phyloP scores from a whole-genome alignment of 139 green algal species.

The Chlorella sp. region DNA sequence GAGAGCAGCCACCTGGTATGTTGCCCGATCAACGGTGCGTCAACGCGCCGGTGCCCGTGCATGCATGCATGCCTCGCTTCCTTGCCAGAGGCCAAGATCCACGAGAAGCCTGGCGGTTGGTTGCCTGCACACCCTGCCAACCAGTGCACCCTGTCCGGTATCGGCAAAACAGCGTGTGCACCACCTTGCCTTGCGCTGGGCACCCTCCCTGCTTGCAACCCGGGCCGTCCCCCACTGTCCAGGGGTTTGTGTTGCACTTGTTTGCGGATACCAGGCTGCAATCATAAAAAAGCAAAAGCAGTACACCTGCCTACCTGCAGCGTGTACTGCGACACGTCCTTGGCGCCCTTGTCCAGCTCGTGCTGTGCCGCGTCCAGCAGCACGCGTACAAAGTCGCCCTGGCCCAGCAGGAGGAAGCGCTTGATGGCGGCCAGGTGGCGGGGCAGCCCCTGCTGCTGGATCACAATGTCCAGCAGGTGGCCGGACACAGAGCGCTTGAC shows the following conservation, averaged over 20 bases:
- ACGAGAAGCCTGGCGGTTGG: too few relatives aligned
- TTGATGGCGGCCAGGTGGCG: slow-evolving; percentile 87
- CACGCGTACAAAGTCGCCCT: slow-evolving; percentile 90
- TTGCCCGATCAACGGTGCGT: background rate
- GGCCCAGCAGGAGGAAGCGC: slow-evolving; percentile 91
- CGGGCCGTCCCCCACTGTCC: too few relatives aligned
- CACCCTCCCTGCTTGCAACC: too few relatives aligned
- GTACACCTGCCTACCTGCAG: slow-evolving; percentile 44
- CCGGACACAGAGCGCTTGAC: slow-evolving; percentile 68
- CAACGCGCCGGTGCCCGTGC: too few relatives aligned
- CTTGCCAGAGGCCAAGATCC: too few relatives aligned
- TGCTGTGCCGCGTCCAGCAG: slow-evolving; percentile 74
- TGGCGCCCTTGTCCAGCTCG: slow-evolving; percentile 55
- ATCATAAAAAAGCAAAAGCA: too few relatives aligned
- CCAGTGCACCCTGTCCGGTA: too few relatives aligned
- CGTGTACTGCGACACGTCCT: slow-evolving; percentile 52
- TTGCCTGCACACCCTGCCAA: too few relatives aligned
- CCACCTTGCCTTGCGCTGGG: background rate
- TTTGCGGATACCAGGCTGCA: too few relatives aligned
- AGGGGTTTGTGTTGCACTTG: too few relatives aligned
- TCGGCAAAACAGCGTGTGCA: background rate
- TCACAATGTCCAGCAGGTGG: slow-evolving; percentile 80
- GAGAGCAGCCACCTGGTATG: background rate
- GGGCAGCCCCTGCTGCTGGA: slow-evolving; percentile 69
- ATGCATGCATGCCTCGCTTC: too few relatives aligned